Evolutionary conservation across 1,139 yeast genomes (phyloP), one percentile per base, ranked within the genome.

Genomic region (Yamadazyma aaseri): DNA sequence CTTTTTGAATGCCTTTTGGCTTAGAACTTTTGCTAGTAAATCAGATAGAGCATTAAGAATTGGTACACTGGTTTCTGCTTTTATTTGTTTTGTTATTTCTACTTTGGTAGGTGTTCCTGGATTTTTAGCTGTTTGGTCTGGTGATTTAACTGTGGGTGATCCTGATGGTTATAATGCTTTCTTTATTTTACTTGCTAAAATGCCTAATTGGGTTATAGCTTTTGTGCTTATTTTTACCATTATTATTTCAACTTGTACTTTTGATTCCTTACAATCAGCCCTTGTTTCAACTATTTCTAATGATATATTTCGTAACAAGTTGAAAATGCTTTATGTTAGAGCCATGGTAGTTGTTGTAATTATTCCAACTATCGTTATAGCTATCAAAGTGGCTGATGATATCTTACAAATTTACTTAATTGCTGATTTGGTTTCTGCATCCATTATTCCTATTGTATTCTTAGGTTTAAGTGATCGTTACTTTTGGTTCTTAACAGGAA

Each of bases 1-100:
- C 52, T 89, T 90, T 58, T 67, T 90, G 73, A 78, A 95, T 22
- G 96, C 96, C 0, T 89, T 89, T 56, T 90, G 97, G 97, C 65
- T 90, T 45, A 73, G 97, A 53, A 85, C 97, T 0, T 90, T 90
- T 66, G 96, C 97, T 3, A 82, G 96, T 11, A 76, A 78, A 43
- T 65, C 89, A 8, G 78, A 87, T 58, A 78, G 70, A 49, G 96
- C 89, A 52, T 70, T 90, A 50, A 61, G 75, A 58, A 74, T 86
- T 47, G 95, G 95, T 15, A 78, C 90, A 35, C 66, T 80, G 2
- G 62, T 89, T 40, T 95, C 96, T 1, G 73, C 92, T 0, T 53
- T 84, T 39, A 73, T 84, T 23, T 67, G 81, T 28, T 76, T 84
- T 38, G 65, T 70, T 14, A 71, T 87, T 40, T 76, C 81, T 45